Conservation (phyloP, 2,329 filamentous ascomycete species). For the Aspergillus puulaauensis region DNA sequence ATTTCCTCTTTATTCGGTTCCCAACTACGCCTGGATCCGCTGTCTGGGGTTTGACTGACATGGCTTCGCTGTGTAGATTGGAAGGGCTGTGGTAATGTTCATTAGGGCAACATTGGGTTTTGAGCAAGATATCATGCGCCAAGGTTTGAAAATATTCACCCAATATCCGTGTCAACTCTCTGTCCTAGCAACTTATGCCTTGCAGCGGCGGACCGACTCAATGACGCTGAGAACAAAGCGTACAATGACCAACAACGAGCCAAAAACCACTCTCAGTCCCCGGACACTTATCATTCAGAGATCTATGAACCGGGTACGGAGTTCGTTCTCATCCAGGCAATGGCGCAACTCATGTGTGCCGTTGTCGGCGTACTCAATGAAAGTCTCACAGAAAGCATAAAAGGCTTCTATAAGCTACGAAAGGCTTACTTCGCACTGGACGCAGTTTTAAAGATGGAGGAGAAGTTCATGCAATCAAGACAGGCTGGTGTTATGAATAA, state of each 20-base stretch:
- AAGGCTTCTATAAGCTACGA: slow-evolving; percentile 87
- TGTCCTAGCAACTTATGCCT: slow-evolving; percentile 19
- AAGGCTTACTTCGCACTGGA: slow-evolving; percentile 86
- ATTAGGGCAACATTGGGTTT: slow-evolving; percentile 84
- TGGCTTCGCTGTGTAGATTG: slow-evolving; percentile 56
- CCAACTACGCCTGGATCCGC: not conserved
- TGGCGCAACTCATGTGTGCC: slow-evolving; percentile 85
- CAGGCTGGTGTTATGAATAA: slow-evolving; percentile 14
- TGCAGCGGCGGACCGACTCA: slow-evolving; percentile 66
- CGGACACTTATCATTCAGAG: slow-evolving; percentile 53
- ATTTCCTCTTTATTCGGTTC: not conserved
- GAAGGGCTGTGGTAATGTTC: slow-evolving; percentile 77
- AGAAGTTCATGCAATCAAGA: slow-evolving; percentile 50
- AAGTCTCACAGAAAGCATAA: slow-evolving; percentile 85
- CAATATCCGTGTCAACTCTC: not conserved
- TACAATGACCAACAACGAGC: slow-evolving; percentile 75
- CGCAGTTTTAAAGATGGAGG: slow-evolving; percentile 73
- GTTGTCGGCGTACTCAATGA: slow-evolving; percentile 89
- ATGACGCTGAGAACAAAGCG: slow-evolving; percentile 73
- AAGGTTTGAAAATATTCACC: slow-evolving; percentile 50
- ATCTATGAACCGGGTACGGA: slow-evolving; percentile 85
- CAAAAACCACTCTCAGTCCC: slow-evolving; percentile 59
- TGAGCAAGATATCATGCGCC: slow-evolving; percentile 85
- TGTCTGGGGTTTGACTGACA: slow-evolving; percentile 2
- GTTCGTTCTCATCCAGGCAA: slow-evolving; percentile 78